Evolutionary conservation across 2,329 filamentous ascomycete species (phyloP).

Genomic region (Colletotrichum scovillei): DNA sequence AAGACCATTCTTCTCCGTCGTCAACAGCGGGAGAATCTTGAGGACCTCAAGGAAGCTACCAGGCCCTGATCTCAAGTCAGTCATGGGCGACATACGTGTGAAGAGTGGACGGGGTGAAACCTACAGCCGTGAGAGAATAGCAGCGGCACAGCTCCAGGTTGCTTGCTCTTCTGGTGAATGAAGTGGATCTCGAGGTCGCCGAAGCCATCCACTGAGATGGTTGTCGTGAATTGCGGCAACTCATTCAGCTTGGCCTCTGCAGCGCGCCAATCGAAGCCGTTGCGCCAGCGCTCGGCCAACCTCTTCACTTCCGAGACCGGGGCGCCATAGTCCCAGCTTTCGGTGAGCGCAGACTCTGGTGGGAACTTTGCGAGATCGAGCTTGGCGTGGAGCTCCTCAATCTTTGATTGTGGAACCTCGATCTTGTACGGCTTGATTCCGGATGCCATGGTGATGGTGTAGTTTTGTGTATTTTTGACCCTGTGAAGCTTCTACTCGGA

Average conservation of each 20-base stretch:
- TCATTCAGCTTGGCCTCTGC: constrained; percentile 69
- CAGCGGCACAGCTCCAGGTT: constrained; percentile 68
- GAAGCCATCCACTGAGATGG: constrained; percentile 66
- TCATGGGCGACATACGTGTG: neutral
- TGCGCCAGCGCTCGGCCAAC: constrained; percentile 49
- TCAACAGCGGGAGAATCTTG: constrained; percentile 67
- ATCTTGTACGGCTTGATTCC: constrained; percentile 49
- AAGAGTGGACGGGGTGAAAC: constrained; percentile 15
- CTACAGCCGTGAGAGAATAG: constrained; percentile 75
- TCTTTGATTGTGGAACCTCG: constrained; percentile 44
- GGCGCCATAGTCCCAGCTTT: constrained; percentile 47
- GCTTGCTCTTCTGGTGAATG: constrained; percentile 65
- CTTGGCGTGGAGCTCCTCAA: constrained; percentile 46
- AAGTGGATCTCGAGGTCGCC: constrained; percentile 72
- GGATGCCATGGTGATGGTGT: neutral
- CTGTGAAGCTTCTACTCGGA: neutral
- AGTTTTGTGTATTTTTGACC: neutral
- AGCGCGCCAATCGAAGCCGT: constrained; percentile 71
- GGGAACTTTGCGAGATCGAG: constrained; percentile 45
- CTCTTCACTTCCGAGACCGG: constrained; percentile 47
- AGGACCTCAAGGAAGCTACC: constrained; percentile 75
- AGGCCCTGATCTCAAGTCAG: constrained; percentile 55
- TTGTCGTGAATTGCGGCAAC: constrained; percentile 67
- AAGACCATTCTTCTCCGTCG: constrained; percentile 46
- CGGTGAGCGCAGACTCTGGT: constrained; percentile 44